Percentiles rank a stretch among this genome's conserved stretches.
Evolutionary conservation across 345 rosid genomes (phyloP).

Genomic region (Salix koriyanagi): DNA sequence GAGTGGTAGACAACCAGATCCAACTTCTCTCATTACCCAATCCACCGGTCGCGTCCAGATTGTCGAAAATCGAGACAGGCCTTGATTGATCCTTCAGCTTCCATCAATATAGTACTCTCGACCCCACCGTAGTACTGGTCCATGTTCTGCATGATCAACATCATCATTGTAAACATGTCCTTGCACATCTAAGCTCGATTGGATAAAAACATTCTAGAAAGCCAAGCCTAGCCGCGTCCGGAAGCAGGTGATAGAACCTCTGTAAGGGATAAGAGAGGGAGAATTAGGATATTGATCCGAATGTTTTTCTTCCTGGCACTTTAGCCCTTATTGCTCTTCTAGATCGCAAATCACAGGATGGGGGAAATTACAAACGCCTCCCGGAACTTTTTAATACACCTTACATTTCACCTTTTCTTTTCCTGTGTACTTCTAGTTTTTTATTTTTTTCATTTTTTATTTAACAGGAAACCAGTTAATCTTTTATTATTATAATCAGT

Average conservation of each 20-base stretch:
- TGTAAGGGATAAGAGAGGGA: no score
- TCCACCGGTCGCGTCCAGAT: not conserved
- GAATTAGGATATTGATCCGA: no score
- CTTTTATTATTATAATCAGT: no score
- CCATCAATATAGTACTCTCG: not conserved
- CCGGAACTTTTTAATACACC: no score
- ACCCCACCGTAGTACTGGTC: not conserved
- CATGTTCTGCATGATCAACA: not conserved
- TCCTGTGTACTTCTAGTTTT: not conserved
- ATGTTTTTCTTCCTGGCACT: not conserved
- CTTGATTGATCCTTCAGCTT: not conserved
- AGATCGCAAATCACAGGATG: not conserved
- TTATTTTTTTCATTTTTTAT: no score
- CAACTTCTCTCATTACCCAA: not conserved
- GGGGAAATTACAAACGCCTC: not conserved
- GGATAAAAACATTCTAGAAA: not conserved
- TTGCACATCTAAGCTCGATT: no score
- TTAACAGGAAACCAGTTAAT: no score
- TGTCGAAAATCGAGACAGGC: not conserved
- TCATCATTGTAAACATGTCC: no score
- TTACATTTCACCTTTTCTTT: not conserved
- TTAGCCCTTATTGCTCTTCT: not conserved
- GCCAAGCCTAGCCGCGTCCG: not conserved
- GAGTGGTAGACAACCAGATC: slow-evolving; percentile 28
- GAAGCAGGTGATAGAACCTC: not conserved